Base-by-base conservation (phyloP, 495 filamentous ascomycete genomes). In the Letharia lupina region DNA sequence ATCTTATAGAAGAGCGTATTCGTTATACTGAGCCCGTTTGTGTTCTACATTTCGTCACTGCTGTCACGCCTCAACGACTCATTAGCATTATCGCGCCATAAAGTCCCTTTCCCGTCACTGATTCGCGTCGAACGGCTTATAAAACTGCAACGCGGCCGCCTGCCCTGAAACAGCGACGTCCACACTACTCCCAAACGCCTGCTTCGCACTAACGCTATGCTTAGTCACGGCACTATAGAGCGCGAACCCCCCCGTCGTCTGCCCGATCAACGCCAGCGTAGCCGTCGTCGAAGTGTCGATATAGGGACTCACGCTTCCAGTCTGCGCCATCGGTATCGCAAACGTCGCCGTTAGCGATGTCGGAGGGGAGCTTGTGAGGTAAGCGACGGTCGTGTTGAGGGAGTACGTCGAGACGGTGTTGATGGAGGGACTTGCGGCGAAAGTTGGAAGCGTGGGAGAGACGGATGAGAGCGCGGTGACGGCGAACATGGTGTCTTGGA, bases 401-500 rank as follows among this genome's bases (percentile, higher is more conserved):
- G 67, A 37, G 47, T 70, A 69, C 8, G 56, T 56, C 28, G 60
- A n/a, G 44, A 48, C 45, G 20, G 63, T 57, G 64, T 47, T 60
- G 48, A 66, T 28, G 18, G 48, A 60, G 23, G 67, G 68, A 35
- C 33, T 67, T 20, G 64, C 42, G 31, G 67, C 45, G 67, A 70
- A 70, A 11, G 64, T 37, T 3, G 70, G 50, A 18, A 64, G 67
- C 12, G 37, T 48, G 16, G 69, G 67, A 11, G 64, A 67, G 48
- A 67, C 52, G 4, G 65, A 57, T 0, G 67, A 68, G 45, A 68
- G 33, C 15, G 59, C 57, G 3, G 65, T 63, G 5, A 68, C 62
- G 52, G 62, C 62, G 52, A 70, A 70, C 68, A 70, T 68, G 59
- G 60, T 65, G 61, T 70, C 68, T 68, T 70, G 68, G 42, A 70